Base-by-base conservation (phyloP, 1,284 basidiomycete species). In the Marasmius sp. region DNA sequence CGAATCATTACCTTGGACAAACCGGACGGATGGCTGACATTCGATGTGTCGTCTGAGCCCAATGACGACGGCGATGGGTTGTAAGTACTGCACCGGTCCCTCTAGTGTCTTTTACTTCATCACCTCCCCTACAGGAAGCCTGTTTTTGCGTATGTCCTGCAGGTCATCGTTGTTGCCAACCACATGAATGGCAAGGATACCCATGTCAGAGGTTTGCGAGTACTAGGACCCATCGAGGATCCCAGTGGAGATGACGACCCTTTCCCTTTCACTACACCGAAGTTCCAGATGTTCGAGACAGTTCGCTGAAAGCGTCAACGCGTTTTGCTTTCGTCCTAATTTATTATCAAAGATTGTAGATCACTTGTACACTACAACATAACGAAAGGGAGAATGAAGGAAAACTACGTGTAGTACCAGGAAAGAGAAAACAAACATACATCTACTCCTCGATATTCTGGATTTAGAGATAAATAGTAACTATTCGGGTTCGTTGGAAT, bases 171-270 rank as follows among this genome's bases (percentile, higher is more conserved):
- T 59, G 81, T 95, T 20, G 89, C 92, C 20, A 99, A 99, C 72
- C 95, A 99, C 71, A 91, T 97, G 84, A 98, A 97, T 68, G 97
- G 97, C 3, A 99, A 99, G 74, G 97, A 99, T 76, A 99, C 97
- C 9, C 97, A 99, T 76, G 92, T 99, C 14, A 87, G 97, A 18
- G 94, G 95, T 1, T 75, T 99, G 48, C 87, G 85, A 58, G 85
- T 98, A 22, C 88, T 95, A 63, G 97, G 95, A 0, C 92, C 95
- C 2, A 72, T 86, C 7, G 88, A 90, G 95, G 79, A 82, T 66
- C 72, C 71, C 54, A 75, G 78, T 4, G 72, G 78, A 6, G 82
- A 84, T 48, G 87, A 85, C 39, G 90, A 92, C 68, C 84, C 85
- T 16, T 87, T 92, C 68, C 81, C 86, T 3, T 95, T 92, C 73